Evolutionary conservation across 2,329 filamentous ascomycete genomes (phyloP), one percentile per base, ranked within the genome.

Genomic region (Chaetomium globosum): DNA sequence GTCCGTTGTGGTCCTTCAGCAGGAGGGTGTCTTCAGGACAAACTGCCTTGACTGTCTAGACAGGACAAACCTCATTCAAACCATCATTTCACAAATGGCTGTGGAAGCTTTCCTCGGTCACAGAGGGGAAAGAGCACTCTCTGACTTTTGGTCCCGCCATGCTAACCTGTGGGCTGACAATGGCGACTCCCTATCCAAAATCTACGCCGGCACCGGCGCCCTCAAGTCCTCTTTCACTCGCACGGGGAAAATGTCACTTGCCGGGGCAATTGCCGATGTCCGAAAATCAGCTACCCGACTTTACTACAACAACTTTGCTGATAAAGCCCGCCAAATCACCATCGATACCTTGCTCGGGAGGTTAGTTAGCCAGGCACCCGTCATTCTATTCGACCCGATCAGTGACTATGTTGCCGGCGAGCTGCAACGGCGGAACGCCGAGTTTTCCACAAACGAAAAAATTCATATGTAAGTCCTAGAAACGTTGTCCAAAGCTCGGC

Each of bases 11-110:
- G 85, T 96, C 26, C 80, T 97, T 59, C 92, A 96, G 74, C 95
- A 99, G 77, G 92, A 96, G 75, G 94, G 95, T n/a, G 86, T 96
- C 6, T 98, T 98, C 76, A 86, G 94, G 67, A 97, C 93, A 4
- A 99, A 99, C 73, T 99, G 95, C 75, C 82, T 99, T 30, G 95
- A 99, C 76, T 99, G 95, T 75, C 81, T 99, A 52, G 95, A 99
- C 76, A 87, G 95, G 65, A 99, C 95, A 8, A 99, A 99, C 74
- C 82, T 98, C 31, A 92, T 99, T 31, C 95, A 99, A 78, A 96
- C 93, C 0, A 91, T 98, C 69, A 91, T 99, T 72, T 97, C 93
- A 65, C 90, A 93, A 73, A 93, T 97, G 90, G 92, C 93, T 0
- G 82, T 97, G 23, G 92, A 97, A 75, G 82, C 89, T 0, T 98